A percentile compares a stretch with the other conserved stretches of the same genome.
Conservation (phyloP, 2,329 filamentous ascomycete species). For the Trichophyton benhamiae region DNA sequence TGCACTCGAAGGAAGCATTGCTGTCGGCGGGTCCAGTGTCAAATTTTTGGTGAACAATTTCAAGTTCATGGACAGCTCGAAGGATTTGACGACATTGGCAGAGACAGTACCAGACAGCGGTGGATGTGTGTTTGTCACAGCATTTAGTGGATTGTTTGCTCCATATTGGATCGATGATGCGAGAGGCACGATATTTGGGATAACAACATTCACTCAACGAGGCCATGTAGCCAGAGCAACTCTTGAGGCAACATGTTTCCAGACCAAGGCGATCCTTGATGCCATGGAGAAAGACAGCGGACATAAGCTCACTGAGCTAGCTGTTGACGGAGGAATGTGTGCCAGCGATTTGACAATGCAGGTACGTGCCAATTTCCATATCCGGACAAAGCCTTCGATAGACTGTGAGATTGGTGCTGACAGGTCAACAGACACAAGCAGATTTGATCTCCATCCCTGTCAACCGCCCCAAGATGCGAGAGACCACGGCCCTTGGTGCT, state of each 20-base stretch:
- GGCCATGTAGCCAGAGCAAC: slow-evolving; percentile 83
- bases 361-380: slow-evolving; percentile 26
- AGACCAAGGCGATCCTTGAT: slow-evolving; percentile 82
- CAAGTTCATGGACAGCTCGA: slow-evolving; percentile 48
- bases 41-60: slow-evolving; percentile 61
- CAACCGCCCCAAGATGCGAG: slow-evolving; percentile 73
- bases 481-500: slow-evolving; percentile 79
- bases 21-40: slow-evolving; percentile 70
- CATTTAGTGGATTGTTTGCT: slow-evolving; percentile 80
- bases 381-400: not conserved
- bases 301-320: slow-evolving; percentile 59
- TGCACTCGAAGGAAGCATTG: slow-evolving; percentile 72
- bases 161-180: slow-evolving; percentile 94
- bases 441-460: slow-evolving; percentile 76
- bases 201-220: slow-evolving; percentile 72
- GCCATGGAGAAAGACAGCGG: slow-evolving; percentile 83
- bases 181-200: slow-evolving; percentile 72
- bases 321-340: slow-evolving; percentile 82
- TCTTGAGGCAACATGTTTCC: slow-evolving; percentile 82
- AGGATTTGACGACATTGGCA: slow-evolving; percentile 53
- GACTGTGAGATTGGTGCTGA: not conserved
- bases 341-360: slow-evolving; percentile 86
- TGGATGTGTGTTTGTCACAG: slow-evolving; percentile 76
- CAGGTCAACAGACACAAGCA: slow-evolving; percentile 54
- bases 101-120: slow-evolving; percentile 61